These are phyloP conservation scores for Aegilops umbellulata DNA, from an alignment of 176 grass and related monocot genomes.

Conservation along the genomic window DNA sequence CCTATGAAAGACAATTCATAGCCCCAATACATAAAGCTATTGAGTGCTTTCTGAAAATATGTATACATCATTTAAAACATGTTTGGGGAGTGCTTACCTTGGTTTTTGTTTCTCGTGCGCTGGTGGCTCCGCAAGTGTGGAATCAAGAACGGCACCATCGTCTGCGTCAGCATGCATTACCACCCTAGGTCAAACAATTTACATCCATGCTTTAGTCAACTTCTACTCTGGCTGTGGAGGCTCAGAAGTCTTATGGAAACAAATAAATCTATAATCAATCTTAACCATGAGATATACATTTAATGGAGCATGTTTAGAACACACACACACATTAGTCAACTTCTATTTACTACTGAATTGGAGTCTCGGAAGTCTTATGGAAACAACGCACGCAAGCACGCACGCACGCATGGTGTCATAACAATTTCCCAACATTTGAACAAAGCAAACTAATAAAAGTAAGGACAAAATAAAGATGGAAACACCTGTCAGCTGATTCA, in stretches of 20 bases:
- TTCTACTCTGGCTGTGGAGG: neutral
- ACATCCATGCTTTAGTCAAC: neutral
- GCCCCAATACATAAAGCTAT: neutral
- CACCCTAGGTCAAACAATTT: conserved; percentile 1
- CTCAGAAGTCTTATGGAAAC: neutral
- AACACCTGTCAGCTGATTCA: neutral
- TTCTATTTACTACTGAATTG: too few relatives aligned
- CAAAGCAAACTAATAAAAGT: too few relatives aligned
- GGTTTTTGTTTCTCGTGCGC: neutral
- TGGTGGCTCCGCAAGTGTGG: neutral
- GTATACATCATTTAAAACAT: neutral
- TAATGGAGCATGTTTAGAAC: too few relatives aligned
- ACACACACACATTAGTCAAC: too few relatives aligned
- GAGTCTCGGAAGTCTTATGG: too few relatives aligned
- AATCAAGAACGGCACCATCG: neutral
- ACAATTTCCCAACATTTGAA: too few relatives aligned
- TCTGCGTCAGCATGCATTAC: neutral
- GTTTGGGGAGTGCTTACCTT: neutral
- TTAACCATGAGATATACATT: too few relatives aligned
- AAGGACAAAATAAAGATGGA: neutral
- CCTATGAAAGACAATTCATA: neutral
- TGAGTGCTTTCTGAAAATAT: neutral
- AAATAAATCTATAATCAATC: neutral
- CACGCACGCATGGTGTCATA: too few relatives aligned
- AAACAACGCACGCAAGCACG: too few relatives aligned